phyloP scores from a whole-genome alignment of 257 asterid genomes.

The Petrea volubilis region DNA sequence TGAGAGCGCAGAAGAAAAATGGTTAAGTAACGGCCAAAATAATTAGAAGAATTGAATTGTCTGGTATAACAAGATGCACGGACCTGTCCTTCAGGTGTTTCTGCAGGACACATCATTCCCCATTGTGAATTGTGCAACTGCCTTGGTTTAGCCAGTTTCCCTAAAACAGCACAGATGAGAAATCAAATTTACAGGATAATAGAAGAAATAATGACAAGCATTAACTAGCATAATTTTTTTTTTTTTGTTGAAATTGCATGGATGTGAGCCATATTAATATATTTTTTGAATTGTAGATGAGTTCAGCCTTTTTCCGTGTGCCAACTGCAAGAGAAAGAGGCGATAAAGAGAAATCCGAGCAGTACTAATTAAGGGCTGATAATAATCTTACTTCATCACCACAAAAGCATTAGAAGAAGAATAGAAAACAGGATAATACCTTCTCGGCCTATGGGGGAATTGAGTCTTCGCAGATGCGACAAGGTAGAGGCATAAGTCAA shows the following conservation, averaged over 20 bases:
- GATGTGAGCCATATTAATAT: background rate
- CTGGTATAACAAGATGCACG: conserved; percentile 28
- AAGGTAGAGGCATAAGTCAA: conserved; percentile 96
- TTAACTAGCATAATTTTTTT: background rate
- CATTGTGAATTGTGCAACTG: conserved; percentile 98
- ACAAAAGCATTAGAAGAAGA: background rate
- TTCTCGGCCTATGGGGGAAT: conserved; percentile 99
- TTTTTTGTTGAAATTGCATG: background rate
- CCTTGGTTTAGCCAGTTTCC: conserved; percentile 97
- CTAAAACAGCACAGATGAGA: conserved; percentile 39
- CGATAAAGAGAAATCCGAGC: background rate
- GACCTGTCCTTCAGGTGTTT: conserved; percentile 99
- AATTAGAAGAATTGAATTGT: background rate
- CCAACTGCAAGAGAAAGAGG: background rate
- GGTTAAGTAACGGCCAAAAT: background rate
- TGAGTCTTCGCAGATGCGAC: conserved; percentile 91
- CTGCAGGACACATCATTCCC: conserved; percentile 99
- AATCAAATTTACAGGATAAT: background rate
- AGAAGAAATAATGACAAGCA: background rate
- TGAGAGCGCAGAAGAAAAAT: conserved; percentile 18
- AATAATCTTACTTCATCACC: background rate
- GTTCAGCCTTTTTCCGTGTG: background rate
- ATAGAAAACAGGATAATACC: conserved; percentile 41
- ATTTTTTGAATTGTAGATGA: background rate
- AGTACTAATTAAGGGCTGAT: background rate